phyloP scores from a whole-genome alignment of 2,329 filamentous ascomycete genomes.

The Trichophyton mentagrophytes region DNA sequence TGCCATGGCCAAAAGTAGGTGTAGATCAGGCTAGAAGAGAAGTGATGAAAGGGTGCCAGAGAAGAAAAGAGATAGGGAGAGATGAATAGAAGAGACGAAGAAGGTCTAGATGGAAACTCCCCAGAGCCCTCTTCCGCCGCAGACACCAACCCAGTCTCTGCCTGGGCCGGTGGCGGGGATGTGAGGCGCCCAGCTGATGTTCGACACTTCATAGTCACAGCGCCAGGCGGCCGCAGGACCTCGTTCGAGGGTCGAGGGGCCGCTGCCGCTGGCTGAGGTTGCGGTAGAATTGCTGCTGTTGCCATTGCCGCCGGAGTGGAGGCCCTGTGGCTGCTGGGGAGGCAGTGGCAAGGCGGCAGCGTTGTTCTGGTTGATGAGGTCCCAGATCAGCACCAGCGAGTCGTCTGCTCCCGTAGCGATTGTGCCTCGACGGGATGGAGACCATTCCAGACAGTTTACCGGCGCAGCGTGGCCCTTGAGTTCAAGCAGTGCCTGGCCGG shows the following conservation, averaged over 20 bases:
- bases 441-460: slow-evolving; percentile 94
- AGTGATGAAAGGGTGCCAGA: neutral
- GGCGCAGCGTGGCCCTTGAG: slow-evolving; percentile 75
- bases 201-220: slow-evolving; percentile 36
- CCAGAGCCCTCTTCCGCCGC: slow-evolving; percentile 35
- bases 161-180: slow-evolving; percentile 24
- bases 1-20: neutral
- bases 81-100: neutral
- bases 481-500: slow-evolving; percentile 86
- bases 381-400: slow-evolving; percentile 84
- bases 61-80: neutral
- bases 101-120: slow-evolving; percentile 27
- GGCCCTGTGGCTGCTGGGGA: slow-evolving; percentile 5
- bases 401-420: slow-evolving; percentile 89
- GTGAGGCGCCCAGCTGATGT: slow-evolving; percentile 36
- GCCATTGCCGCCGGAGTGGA: neutral
- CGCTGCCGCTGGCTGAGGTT: neutral
- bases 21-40: neutral
- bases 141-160: slow-evolving; percentile 34
- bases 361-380: slow-evolving; percentile 60
- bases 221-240: slow-evolving; percentile 35
- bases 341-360: slow-evolving; percentile 31
- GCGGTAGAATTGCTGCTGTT: neutral
- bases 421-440: slow-evolving; percentile 69
- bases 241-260: slow-evolving; percentile 27